Evolutionary conservation across 495 filamentous ascomycete genomes (phyloP).

Genomic region (Cryomyces minteri): DNA sequence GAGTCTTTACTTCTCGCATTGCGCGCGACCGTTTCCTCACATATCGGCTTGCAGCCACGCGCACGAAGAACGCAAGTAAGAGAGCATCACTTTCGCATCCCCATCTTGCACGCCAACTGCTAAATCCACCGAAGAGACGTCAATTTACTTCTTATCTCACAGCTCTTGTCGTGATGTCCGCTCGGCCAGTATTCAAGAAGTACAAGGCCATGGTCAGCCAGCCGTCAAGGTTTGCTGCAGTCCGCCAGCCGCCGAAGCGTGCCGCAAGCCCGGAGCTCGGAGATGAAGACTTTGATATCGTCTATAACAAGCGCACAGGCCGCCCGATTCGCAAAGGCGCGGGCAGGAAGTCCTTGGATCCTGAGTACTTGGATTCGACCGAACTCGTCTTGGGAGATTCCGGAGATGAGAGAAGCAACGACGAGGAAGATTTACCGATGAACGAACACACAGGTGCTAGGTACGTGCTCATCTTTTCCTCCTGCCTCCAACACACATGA

Average conservation of each 20-base stretch:
- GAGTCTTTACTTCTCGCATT: no score
- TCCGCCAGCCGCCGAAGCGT: not conserved
- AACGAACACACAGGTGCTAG: no score
- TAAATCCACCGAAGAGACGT: no score
- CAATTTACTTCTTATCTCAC: not conserved
- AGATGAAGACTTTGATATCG: not conserved
- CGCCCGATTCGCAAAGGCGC: not conserved
- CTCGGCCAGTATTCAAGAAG: not conserved
- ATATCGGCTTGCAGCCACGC: no score
- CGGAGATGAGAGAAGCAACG: not conserved
- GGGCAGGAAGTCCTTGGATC: not conserved
- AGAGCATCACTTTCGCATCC: no score
- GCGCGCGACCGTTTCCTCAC: no score
- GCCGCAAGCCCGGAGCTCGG: not conserved
- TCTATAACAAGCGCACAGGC: not conserved
- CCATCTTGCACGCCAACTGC: no score
- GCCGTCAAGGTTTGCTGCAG: not conserved
- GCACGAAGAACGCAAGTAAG: no score
- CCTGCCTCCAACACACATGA: no score
- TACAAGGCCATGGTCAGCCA: not conserved
- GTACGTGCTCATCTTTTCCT: no score
- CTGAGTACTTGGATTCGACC: not conserved
- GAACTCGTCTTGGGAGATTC: not conserved
- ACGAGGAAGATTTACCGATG: no score
- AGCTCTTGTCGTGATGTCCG: not conserved